These are phyloP conservation scores for Echites panduratus DNA, from an alignment of 257 asterid species.

Conservation along the genomic window DNA sequence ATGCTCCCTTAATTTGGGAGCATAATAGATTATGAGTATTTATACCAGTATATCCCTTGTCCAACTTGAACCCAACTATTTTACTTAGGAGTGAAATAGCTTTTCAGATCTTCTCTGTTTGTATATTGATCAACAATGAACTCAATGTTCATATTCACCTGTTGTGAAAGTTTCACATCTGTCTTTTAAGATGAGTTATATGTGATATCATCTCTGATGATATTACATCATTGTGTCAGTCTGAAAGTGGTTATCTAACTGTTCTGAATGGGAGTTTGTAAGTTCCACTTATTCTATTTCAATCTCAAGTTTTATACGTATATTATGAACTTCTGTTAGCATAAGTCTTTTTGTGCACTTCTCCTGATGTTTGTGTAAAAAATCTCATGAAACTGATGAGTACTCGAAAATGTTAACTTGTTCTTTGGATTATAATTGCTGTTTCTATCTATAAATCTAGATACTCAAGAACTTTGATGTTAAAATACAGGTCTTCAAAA, in stretches of 20 bases:
- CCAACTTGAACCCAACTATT: background rate
- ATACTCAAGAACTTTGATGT: conserved; percentile 46
- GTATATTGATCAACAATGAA: background rate
- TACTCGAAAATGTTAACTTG: background rate
- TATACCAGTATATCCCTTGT: background rate
- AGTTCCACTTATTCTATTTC: background rate
- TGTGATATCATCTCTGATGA: background rate
- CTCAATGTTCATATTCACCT: background rate
- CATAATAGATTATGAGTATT: background rate
- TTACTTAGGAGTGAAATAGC: background rate
- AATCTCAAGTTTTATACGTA: background rate
- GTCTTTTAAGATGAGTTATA: background rate
- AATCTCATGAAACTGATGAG: background rate
- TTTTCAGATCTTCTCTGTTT: background rate
- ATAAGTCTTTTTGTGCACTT: background rate
- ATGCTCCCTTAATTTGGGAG: background rate
- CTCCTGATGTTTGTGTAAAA: background rate
- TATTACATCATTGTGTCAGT: background rate
- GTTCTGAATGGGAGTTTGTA: background rate
- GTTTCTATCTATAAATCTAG: conserved; percentile 18
- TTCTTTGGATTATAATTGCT: background rate
- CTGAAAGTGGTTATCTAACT: background rate
- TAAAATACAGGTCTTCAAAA: conserved; percentile 82
- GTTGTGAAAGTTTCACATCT: background rate
- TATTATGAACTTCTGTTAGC: conserved; percentile 2